Base-by-base conservation (phyloP, 176 grass and related monocot genomes). In the Triticum monococcum region DNA sequence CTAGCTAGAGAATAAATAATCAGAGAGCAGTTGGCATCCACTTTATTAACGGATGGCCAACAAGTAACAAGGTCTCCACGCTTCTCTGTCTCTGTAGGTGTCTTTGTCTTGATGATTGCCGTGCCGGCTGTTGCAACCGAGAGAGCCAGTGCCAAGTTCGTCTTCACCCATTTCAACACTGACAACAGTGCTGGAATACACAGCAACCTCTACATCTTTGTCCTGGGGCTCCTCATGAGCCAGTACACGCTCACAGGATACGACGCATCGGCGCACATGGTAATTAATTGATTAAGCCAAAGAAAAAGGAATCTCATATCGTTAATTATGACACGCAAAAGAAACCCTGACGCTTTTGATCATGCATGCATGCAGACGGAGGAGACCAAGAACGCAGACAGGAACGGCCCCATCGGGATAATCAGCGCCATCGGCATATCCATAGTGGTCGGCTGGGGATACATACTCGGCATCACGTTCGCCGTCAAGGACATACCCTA, bases 241-340 rank as follows among this genome's bases (percentile, higher is more conserved):
- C 94, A 94, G 85, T 99, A 96, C 79, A 92, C 92, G 7, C 84
- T 99, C 24, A 64, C 71, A 2, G 97, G 97, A 72, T 99, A 99
- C 72, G 97, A 99, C 57, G 93, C 93, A 9, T 99, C 94, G 3
- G 97, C 94, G 4, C 92, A 96, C 79, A 92, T 99, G 97, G 96
- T 54, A 54, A 52, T 13, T 14, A 14, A 50, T 52, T 52, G 14
- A 54, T 18, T 7, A 54, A 18, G 50, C 50, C 16, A 54, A 54
- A 18, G 16, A 52, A 52, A 14, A 54, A 54, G 50, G 16, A 7
- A 54, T 18, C 16, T 54, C 50, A 54, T 54, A 16, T 52, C 2
- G 48, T 48, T 48, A 48, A 14, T 48, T 48, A 48, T 48, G 45
- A 48, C 45, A 48, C 45, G 45, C 45, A 48, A 46, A 46, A 46